phyloP scores from a whole-genome alignment of 1,284 basidiomycete species.

The Microbotryomycetes sp. region DNA sequence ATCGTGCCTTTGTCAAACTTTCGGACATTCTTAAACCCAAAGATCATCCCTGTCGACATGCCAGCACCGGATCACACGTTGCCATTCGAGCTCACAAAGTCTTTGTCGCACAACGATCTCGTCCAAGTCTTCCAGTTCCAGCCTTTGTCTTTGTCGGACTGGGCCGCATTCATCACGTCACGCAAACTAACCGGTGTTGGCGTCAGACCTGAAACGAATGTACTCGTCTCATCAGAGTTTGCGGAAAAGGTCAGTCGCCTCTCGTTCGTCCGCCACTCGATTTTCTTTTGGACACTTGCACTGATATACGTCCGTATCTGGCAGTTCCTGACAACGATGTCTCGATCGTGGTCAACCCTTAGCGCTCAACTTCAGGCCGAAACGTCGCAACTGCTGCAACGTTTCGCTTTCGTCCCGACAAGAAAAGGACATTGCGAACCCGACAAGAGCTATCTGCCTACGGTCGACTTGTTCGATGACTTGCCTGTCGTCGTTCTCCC shows the following conservation, averaged over 20 bases:
- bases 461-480: slow-evolving; percentile 81
- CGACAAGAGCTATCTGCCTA: slow-evolving; percentile 76
- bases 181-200: slow-evolving; percentile 48
- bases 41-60: slow-evolving; percentile 69
- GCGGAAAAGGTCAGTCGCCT: slow-evolving; percentile 55
- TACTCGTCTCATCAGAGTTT: slow-evolving; percentile 64
- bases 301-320: neutral
- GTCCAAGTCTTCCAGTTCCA: slow-evolving; percentile 56
- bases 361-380: slow-evolving; percentile 55
- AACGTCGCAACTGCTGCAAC: slow-evolving; percentile 55
- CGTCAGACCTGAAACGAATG: slow-evolving; percentile 54
- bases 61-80: slow-evolving; percentile 74
- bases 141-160: slow-evolving; percentile 70
- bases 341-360: slow-evolving; percentile 69
- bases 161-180: slow-evolving; percentile 62
- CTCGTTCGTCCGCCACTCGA: neutral
- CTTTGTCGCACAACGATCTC: slow-evolving; percentile 49
- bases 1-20: slow-evolving; percentile 65
- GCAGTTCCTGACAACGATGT: slow-evolving; percentile 59
- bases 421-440: slow-evolving; percentile 48
- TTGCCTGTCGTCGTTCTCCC: slow-evolving; percentile 61
- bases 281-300: neutral
- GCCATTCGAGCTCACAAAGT: slow-evolving; percentile 57
- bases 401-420: slow-evolving; percentile 60
- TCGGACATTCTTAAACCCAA: slow-evolving; percentile 66